Evolutionary conservation across 768 basidiomycete species (phyloP), one percentile per base, ranked within the genome.

Genomic region (Naganishia antarctica): DNA sequence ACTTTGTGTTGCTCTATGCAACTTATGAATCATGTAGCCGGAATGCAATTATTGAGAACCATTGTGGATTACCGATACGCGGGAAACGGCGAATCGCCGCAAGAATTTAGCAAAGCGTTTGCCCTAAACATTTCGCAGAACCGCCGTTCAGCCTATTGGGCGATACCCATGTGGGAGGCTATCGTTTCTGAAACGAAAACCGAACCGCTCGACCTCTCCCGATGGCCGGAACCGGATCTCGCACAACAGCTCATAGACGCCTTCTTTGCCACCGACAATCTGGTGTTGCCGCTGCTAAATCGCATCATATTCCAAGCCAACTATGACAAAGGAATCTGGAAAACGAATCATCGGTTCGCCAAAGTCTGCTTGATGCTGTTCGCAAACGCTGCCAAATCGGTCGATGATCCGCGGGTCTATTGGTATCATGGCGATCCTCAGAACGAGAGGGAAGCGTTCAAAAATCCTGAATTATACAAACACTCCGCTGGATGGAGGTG

Each of bases 271-370:
- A 67, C 82, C 34, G 61, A 81, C 64, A 87, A 90, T 70, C 64
- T 81, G n/a, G 79, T 82, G 60, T 70, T 83, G 0, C 89, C 90
- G 0, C 80, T 92, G 3, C 80, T 94, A 4, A 67, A 91, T 69
- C 82, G 85, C 3, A 85, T 84, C 0, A 83, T 83, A 4, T 90
- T 92, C 68, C 81, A 85, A 41, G 78, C 79, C 25, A 78, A 80
- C 18, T 69, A 86, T 25, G 69, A 68, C 1, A 80, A 82, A 4
- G 82, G 82, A 0, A 69, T 84, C 1, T 84, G 89, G 69, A 72
- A 80, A 18, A 74, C 69, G 0, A 80, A 88, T 61, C 60, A 80
- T 0, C 70, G 78, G 0, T 90, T 91, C 70, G 72, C 74, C 44
- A 74, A 70, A 65, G 81, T 89, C 26, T 76, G 75, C 65, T 79